These are phyloP conservation scores for Fagopyrum homotropicum DNA, from an alignment of 148 eudicot species.

Conservation along the genomic window DNA sequence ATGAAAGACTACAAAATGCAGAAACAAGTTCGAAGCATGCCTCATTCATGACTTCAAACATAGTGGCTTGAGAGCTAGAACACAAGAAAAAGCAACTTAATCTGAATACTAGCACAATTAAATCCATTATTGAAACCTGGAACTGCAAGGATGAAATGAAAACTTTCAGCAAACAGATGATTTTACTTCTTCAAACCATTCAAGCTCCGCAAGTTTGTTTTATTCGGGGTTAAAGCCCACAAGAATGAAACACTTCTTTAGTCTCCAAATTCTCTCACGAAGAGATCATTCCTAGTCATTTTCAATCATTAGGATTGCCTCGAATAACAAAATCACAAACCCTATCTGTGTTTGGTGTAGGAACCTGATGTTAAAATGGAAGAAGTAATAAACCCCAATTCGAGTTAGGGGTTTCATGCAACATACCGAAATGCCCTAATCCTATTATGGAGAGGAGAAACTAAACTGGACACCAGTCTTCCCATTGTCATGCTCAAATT, in stretches of 20 bases:
- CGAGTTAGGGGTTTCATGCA: not conserved
- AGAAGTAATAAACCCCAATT: not conserved
- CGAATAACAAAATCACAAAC: slow-evolving; percentile 6
- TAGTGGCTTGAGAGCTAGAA: no score
- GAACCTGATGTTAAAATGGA: not conserved
- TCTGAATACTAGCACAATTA: not conserved
- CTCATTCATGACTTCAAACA: no score
- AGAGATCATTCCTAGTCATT: not conserved
- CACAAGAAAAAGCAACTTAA: no score
- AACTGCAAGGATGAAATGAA: not conserved
- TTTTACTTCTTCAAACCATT: not conserved
- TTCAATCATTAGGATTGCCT: not conserved
- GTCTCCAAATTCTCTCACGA: not conserved
- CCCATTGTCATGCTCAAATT: slow-evolving; percentile 68
- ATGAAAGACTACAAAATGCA: no score
- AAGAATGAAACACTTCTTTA: not conserved
- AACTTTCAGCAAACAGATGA: not conserved
- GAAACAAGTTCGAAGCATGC: no score
- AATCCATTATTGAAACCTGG: not conserved
- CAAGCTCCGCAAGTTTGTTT: not conserved
- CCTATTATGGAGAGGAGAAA: slow-evolving; percentile 65
- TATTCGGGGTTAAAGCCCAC: not conserved
- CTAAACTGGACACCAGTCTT: slow-evolving; percentile 81
- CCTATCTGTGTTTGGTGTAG: not conserved
- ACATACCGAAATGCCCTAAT: not conserved